Percentiles rank a stretch among this genome's conserved stretches.
Conservation (phyloP, 2,329 filamentous ascomycete genomes). For the Botrytis deweyae region DNA sequence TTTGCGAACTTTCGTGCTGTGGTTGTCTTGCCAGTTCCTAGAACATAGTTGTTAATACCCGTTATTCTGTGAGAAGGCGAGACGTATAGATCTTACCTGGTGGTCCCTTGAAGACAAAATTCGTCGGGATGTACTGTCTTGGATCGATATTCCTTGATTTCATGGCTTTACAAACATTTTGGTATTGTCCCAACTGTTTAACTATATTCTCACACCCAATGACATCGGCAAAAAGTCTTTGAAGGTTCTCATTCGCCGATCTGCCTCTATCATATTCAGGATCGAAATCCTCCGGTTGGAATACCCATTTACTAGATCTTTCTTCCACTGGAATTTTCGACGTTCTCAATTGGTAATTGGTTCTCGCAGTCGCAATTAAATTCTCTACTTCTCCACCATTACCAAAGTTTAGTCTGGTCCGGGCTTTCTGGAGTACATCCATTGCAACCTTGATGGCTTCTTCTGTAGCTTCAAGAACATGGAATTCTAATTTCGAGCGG, state of each 20-base stretch:
- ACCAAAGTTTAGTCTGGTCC: conserved; percentile 64
- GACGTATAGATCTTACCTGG: conserved; percentile 27
- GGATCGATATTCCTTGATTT: conserved; percentile 48
- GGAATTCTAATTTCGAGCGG: conserved; percentile 48
- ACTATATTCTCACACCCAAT: conserved; percentile 53
- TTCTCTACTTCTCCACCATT: conserved; percentile 74
- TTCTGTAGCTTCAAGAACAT: conserved; percentile 46
- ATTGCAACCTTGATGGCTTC: conserved; percentile 51
- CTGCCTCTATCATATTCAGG: conserved; percentile 48
- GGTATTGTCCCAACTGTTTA: conserved; percentile 48
- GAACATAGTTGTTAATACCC: neutral
- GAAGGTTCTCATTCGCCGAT: conserved; percentile 43
- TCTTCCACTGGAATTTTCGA: conserved; percentile 31
- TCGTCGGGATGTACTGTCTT: conserved; percentile 51
- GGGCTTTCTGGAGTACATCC: conserved; percentile 57
- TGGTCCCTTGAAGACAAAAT: conserved; percentile 56
- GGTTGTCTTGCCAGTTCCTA: conserved; percentile 67
- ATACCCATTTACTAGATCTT: conserved; percentile 21
- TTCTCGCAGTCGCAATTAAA: conserved; percentile 51
- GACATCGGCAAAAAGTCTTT: conserved; percentile 48
- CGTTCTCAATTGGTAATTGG: conserved; percentile 46
- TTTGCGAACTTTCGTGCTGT: conserved; percentile 72
- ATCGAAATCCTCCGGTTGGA: conserved; percentile 49
- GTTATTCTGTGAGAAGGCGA: too few relatives aligned
- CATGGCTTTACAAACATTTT: conserved; percentile 46